These are phyloP conservation scores for Phellinidium pouzarii DNA, from an alignment of 1,284 basidiomycete genomes.

Conservation along the genomic window DNA sequence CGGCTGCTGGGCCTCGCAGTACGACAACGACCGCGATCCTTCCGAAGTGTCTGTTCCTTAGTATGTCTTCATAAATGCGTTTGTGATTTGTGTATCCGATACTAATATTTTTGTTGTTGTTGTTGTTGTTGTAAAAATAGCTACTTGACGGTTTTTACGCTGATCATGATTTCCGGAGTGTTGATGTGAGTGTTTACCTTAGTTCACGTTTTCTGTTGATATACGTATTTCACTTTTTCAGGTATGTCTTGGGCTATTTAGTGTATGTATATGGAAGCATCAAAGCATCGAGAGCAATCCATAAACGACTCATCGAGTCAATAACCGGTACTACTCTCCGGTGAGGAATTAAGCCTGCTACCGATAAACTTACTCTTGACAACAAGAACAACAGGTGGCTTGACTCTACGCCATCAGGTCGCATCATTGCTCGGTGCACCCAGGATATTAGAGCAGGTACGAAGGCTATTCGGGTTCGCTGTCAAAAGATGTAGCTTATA, in stretches of 20 bases:
- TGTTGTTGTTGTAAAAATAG: too few species aligned
- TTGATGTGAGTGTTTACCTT: conserved; percentile 10
- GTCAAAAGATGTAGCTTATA: conserved; percentile 25
- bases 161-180: conserved; percentile 29
- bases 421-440: conserved; percentile 53
- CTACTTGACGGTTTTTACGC: conserved; percentile 39
- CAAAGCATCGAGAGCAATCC: conserved; percentile 51
- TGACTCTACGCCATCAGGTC: conserved; percentile 52
- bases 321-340: conserved; percentile 52
- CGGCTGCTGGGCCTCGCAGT: conserved; percentile 46
- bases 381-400: conserved; percentile 34
- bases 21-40: conserved; percentile 29
- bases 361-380: neutral
- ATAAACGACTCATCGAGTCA: conserved; percentile 46
- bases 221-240: neutral
- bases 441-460: conserved; percentile 44
- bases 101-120: too few species aligned
- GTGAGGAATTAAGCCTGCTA: conserved; percentile 40
- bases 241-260: conserved; percentile 26
- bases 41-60: conserved; percentile 27
- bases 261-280: conserved; percentile 36
- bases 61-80: conserved; percentile 22
- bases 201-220: neutral
- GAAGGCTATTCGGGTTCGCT: conserved; percentile 24
- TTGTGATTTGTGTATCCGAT: too few species aligned